Evolutionary conservation across 495 filamentous ascomycete genomes (phyloP), one percentile per base, ranked within the genome.

Genomic region (Penicillium canescens): DNA sequence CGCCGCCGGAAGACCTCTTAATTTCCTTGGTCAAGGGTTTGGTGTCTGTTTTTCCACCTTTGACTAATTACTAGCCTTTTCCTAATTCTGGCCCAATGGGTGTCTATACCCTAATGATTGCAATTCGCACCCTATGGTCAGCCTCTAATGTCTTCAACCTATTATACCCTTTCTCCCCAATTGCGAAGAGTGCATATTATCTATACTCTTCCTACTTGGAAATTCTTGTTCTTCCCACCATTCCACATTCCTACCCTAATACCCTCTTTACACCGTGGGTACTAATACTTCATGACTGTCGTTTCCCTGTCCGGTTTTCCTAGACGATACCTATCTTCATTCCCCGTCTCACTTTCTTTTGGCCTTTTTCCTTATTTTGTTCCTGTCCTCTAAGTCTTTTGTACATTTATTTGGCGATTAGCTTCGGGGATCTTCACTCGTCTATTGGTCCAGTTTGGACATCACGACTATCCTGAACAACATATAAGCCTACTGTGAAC

Each of bases 1-100:
- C 77, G 75, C 42, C 74, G 79, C 62, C 84, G 80, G 45, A 77
- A 66, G 42, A 23, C 50, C 18, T 45, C 38, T 38, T 69, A 49
- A 61, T 53, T 42, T 14, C 3, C 12, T 28, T 52, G 13, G 8
- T 33, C 20, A n/a, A 14, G 28, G 21, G 3, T 14, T 39, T 34
- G 24, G 5, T 21, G 23, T 38, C 23, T 20, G 31, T n/a, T 37
- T 14, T 37, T 48, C n/a, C 16, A 34, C 13, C 13, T 34, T 36
- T 40, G 43, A 6, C 20, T 41, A 24, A 20, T 46, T 34, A 20
- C 35, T 38, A 12, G 20, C 36, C 36, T 33, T 33, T 33, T 36
- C 16, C 53, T 51, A 54, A 58, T 16, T 56, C 46, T 50, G 21
- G 40, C 28, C 33, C 59, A 44, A 59, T 42, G 58, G 53, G 37